Percentiles rank a stretch among this genome's conserved stretches.
Evolutionary conservation across 2,329 filamentous ascomycete genomes (phyloP).

Genomic region (Teratosphaeriaceae sp.): DNA sequence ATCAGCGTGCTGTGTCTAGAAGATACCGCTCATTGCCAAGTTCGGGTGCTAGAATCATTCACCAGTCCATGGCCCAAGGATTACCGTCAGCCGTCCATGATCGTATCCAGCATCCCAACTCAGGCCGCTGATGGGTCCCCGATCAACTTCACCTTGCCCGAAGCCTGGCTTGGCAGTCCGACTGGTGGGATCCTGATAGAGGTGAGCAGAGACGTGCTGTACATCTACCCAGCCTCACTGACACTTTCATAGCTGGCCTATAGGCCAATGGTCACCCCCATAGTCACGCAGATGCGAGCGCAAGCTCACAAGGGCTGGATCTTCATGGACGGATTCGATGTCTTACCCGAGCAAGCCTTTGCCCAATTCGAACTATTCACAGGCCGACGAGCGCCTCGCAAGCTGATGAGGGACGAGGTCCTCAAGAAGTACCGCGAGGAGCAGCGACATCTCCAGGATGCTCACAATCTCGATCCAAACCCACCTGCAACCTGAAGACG

Average conservation of each 20-base stretch:
- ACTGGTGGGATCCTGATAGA: conserved; percentile 58
- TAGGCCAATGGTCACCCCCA: conserved; percentile 63
- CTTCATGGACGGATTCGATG: conserved; percentile 66
- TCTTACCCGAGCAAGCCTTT: conserved; percentile 71
- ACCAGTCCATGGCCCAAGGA: conserved; percentile 58
- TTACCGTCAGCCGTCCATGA: conserved; percentile 61
- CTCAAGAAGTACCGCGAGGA: conserved; percentile 1
- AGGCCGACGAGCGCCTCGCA: conserved; percentile 62
- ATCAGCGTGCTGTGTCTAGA: conserved; percentile 17
- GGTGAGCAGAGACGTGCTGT: too few relatives aligned
- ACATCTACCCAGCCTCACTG: not conserved
- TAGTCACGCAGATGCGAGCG: conserved; percentile 60
- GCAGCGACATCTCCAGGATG: not conserved
- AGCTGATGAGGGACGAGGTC: conserved; percentile 64
- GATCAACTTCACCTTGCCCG: conserved; percentile 63
- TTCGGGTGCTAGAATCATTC: conserved; percentile 53
- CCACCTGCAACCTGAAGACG: conserved; percentile 1
- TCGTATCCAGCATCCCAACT: conserved; percentile 70
- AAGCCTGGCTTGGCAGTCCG: conserved; percentile 62
- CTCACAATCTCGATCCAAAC: not conserved
- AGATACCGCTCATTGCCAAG: conserved; percentile 24
- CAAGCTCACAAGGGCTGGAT: conserved; percentile 62
- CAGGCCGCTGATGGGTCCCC: conserved; percentile 60
- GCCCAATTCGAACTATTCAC: conserved; percentile 79
- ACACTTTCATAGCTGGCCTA: conserved; percentile 47